Evolutionary conservation across 257 asterid species (phyloP), one percentile per base, ranked within the genome.

Genomic region (Petunia axillaris): DNA sequence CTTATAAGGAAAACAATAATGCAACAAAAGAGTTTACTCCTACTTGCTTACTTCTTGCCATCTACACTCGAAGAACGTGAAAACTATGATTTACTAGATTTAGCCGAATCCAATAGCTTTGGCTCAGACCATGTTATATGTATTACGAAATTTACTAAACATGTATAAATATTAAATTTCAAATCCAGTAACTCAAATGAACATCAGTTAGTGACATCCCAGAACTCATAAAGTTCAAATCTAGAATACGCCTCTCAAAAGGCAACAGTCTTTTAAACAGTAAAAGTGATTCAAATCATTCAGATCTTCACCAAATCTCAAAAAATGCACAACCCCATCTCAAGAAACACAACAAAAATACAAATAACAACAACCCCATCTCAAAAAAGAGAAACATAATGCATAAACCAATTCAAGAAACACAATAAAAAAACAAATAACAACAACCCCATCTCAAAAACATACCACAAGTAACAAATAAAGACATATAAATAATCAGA

Each of bases 291-390:
- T 68, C 57, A 44, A 68, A 68, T 64, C 35, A 57, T 4, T 40
- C 68, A 63, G 40, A 67, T 67, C 55, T 59, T 59, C 3, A 63
- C 15, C 62, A 71, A 71, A 71, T 48, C 35, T 16, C 57, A 70
- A 64, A 37, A 35, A 60, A 14, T 25, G 25, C 25, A 25, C 25
- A 25, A 25, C 25, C 3, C 37, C 38, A 41, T 3, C n/a, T 67
- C 75, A 6, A 8, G 1, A 67, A 43, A 15, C 16, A 53, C 46
- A 67, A n/a, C 8, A 67, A 3, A 25, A 44, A 16, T 46, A 37
- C 7, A 63, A 8, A 63, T 39, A 64, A 13, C 48, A 64, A 13
- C 40, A 41, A 9, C 5, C 10, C 41, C 77, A 44, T 68, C n/a
- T 68, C 76, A 68, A 68, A 44, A 8, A 68, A 70, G 46, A 16